Evolutionary conservation across 2,329 filamentous ascomycete genomes (phyloP).

Genomic region (Epicoccum nigrum): DNA sequence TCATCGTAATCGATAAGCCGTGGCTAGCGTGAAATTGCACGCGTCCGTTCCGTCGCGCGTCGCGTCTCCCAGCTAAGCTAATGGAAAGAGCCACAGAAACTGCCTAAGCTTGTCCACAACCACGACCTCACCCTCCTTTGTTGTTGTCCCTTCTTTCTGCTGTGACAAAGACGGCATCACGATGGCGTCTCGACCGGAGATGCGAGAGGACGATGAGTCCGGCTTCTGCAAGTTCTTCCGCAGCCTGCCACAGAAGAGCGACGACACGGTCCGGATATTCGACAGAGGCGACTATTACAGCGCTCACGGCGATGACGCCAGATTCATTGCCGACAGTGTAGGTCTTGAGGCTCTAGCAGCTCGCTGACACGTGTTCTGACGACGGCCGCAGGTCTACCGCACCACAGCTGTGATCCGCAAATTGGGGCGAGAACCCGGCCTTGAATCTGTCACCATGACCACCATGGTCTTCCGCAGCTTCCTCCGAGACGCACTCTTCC

Average conservation of each 20-base stretch:
- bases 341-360: constrained; percentile 21
- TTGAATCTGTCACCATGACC: constrained; percentile 94
- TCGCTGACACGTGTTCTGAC: not conserved
- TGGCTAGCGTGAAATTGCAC: constrained; percentile 8
- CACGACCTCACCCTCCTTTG: not conserved
- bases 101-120: not conserved
- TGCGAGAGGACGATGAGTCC: constrained; percentile 88
- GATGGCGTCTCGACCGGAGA: constrained; percentile 63
- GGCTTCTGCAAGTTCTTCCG: constrained; percentile 98
- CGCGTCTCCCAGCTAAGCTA: constrained; percentile 12
- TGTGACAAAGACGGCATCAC: not conserved
- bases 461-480: constrained; percentile 95
- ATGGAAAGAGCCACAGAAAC: constrained; percentile 6
- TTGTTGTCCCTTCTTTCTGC: not conserved
- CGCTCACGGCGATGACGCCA: constrained; percentile 84
- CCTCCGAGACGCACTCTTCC: constrained; percentile 90
- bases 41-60: constrained; percentile 19
- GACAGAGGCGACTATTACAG: constrained; percentile 96
- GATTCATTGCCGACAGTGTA: constrained; percentile 80
- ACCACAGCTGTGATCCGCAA: constrained; percentile 94
- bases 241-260: constrained; percentile 72
- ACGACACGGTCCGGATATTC: constrained; percentile 85
- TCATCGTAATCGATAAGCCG: too few species aligned
- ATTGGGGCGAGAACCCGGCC: constrained; percentile 80
- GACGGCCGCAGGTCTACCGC: constrained; percentile 76